phyloP scores from a whole-genome alignment of 148 eudicot species.

The Linanthus parryae region DNA sequence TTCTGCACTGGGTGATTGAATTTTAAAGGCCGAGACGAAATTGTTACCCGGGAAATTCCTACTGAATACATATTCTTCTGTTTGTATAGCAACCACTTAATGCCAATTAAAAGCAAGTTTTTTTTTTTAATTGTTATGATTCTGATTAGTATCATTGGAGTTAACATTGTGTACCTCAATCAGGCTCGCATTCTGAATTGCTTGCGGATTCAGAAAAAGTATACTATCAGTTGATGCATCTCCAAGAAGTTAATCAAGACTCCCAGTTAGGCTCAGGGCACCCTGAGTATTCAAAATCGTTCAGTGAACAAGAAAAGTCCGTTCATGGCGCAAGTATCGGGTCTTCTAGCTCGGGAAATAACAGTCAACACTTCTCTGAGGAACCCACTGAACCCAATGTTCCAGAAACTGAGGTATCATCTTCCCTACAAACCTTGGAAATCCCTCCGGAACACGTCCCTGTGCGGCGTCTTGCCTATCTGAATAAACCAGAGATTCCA shows the following conservation, averaged over 20 bases:
- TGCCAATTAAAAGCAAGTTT: neutral
- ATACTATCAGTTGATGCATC: conserved; percentile 62
- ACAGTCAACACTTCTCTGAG: too few relatives aligned
- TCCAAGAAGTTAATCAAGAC: conserved; percentile 50
- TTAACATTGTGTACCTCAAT: neutral
- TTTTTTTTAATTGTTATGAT: neutral
- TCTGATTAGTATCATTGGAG: too few relatives aligned
- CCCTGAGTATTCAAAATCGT: conserved; percentile 15
- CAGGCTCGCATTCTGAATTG: conserved; percentile 61
- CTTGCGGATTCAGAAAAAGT: conserved; percentile 73
- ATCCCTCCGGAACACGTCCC: conserved; percentile 37
- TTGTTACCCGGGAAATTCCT: neutral
- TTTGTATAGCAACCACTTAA: neutral
- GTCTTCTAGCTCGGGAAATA: conserved; percentile 40
- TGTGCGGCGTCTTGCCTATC: conserved; percentile 40
- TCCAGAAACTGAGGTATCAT: too few relatives aligned
- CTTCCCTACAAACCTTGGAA: conserved; percentile 16
- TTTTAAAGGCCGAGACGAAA: neutral
- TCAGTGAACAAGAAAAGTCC: conserved; percentile 27
- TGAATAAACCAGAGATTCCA: conserved; percentile 57
- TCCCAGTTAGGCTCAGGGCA: conserved; percentile 11
- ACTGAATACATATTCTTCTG: neutral
- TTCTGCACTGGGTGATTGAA: neutral
- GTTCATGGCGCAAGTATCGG: conserved; percentile 39
- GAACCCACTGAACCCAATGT: conserved; percentile 11